Percentiles rank a stretch among this genome's conserved stretches.
These are phyloP conservation scores for Chalciporus chontae DNA, from an alignment of 768 basidiomycete species.

Conservation along the genomic window DNA sequence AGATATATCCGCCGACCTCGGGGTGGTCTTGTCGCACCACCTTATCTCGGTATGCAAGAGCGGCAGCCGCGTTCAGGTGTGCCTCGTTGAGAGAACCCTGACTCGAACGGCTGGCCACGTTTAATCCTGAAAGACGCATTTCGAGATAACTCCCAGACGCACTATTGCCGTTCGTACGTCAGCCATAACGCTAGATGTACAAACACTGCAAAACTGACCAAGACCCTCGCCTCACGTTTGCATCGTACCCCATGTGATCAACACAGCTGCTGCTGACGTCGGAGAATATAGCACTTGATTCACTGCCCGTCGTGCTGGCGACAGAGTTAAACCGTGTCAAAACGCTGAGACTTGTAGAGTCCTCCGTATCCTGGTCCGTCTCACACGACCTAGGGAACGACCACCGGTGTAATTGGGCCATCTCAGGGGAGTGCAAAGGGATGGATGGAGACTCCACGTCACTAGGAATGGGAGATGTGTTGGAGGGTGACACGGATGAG, in stretches of 20 bases:
- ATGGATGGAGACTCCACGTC: slow-evolving; percentile 34
- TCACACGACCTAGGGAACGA: slow-evolving; percentile 38
- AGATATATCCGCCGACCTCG: slow-evolving; percentile 34
- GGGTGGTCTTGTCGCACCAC: slow-evolving; percentile 22
- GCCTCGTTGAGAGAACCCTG: slow-evolving; percentile 32
- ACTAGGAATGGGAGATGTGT: slow-evolving; percentile 48
- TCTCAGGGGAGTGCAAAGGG: slow-evolving; percentile 44
- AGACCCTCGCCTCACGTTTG: slow-evolving; percentile 33
- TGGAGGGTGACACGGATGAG: slow-evolving; percentile 41
- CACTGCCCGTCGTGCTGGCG: slow-evolving; percentile 57
- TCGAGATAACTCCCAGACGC: slow-evolving; percentile 30
- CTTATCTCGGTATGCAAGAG: slow-evolving; percentile 25
- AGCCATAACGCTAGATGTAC: slow-evolving; percentile 20
- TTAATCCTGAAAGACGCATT: slow-evolving; percentile 28
- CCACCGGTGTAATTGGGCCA: slow-evolving; percentile 35
- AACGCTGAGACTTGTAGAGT: slow-evolving; percentile 45
- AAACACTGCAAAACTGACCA: slow-evolving; percentile 19
- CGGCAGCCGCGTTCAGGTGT: slow-evolving; percentile 19
- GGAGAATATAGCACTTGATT: slow-evolving; percentile 50
- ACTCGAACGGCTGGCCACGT: slow-evolving; percentile 31
- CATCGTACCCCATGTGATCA: slow-evolving; percentile 30
- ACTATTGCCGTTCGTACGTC: slow-evolving; percentile 23
- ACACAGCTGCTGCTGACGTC: slow-evolving; percentile 37
- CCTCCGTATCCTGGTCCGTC: slow-evolving; percentile 51
- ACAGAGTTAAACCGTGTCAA: slow-evolving; percentile 59